Percentiles rank a stretch among this genome's conserved stretches.
phyloP scores from a whole-genome alignment of 495 filamentous ascomycete species.

The Aspergillus haitiensis region DNA sequence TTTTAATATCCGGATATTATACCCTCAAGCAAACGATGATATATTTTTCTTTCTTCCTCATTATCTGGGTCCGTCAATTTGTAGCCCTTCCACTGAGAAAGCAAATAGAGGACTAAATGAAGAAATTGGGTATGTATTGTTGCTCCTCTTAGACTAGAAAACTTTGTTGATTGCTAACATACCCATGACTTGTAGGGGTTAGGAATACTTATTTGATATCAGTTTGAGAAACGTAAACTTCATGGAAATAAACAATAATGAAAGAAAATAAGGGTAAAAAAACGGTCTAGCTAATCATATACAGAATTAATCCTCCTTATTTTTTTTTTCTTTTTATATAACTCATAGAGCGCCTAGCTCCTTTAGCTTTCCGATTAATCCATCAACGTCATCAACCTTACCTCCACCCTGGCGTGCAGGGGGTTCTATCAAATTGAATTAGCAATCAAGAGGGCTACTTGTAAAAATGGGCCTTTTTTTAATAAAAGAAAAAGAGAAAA shows the following conservation, averaged over 20 bases:
- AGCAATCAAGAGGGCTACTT: background rate
- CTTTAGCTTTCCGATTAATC: conserved; percentile 87
- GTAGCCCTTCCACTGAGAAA: too few species aligned
- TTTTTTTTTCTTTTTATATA: background rate
- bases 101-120: too few species aligned
- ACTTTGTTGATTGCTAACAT: background rate
- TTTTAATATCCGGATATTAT: conserved; percentile 16
- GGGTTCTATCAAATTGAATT: conserved; percentile 60
- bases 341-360: conserved; percentile 86
- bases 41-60: background rate
- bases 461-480: background rate
- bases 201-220: background rate
- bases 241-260: background rate
- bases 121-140: too few species aligned
- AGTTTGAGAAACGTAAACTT: background rate
- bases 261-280: background rate
- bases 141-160: too few species aligned
- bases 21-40: conserved; percentile 6
- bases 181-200: background rate
- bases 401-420: conserved; percentile 85
- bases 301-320: background rate
- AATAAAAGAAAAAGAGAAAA: conserved; percentile 4
- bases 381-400: conserved; percentile 96
- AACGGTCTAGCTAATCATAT: conserved; percentile 1
- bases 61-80: background rate